phyloP scores from a whole-genome alignment of 1,139 yeast species.

The Blastobotrys serpentis region DNA sequence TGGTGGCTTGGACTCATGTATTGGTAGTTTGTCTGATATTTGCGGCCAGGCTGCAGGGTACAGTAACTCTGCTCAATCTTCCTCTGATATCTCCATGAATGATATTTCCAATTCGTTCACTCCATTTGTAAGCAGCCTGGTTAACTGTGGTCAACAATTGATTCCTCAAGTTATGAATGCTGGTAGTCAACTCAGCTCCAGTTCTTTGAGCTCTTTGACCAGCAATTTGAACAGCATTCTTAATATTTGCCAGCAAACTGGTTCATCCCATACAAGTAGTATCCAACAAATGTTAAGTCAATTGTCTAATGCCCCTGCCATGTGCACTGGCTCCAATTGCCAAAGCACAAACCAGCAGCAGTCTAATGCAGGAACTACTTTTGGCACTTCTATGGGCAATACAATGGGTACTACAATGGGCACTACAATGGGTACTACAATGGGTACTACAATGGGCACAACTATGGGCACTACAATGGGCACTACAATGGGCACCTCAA shows the following conservation, averaged over 20 bases:
- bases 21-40: slow-evolving; percentile 5
- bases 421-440: not conserved
- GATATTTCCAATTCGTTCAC: slow-evolving; percentile 4
- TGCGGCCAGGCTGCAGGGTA: slow-evolving; percentile 10
- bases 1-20: not conserved
- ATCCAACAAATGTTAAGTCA: slow-evolving; percentile 2
- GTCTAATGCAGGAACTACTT: not conserved
- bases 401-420: slow-evolving; percentile 4
- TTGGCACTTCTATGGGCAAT: slow-evolving; percentile 1
- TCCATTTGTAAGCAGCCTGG: slow-evolving; percentile 10
- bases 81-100: slow-evolving; percentile 1
- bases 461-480: not conserved
- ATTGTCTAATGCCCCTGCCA: not conserved
- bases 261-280: not conserved
- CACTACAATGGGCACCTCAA: not conserved
- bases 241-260: slow-evolving; percentile 6
- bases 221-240: not conserved
- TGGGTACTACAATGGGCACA: not conserved
- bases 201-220: slow-evolving; percentile 4
- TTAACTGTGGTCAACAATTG: slow-evolving; percentile 3
- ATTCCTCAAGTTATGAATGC: slow-evolving; percentile 2
- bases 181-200: slow-evolving; percentile 1
- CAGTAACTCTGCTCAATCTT: slow-evolving; percentile 4
- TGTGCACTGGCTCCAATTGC: not conserved
- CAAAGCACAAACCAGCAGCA: not conserved